These are phyloP conservation scores for Morella rubra DNA, from an alignment of 306 rosid species.

Conservation along the genomic window DNA sequence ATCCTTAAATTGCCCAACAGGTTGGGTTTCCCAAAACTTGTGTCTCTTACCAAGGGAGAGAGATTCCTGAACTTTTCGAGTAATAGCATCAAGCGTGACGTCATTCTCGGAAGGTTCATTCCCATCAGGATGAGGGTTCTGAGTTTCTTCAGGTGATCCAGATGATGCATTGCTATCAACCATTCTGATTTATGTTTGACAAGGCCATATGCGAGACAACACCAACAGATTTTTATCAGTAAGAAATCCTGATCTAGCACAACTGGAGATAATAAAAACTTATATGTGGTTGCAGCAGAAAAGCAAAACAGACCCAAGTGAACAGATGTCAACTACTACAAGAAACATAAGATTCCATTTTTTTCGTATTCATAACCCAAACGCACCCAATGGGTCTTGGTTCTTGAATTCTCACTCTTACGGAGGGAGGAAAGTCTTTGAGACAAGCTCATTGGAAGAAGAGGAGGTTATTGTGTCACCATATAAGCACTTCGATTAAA, in stretches of 20 bases:
- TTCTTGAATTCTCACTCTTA: not conserved
- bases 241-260: not conserved
- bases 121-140: slow-evolving; percentile 38
- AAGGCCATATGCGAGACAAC: not conserved
- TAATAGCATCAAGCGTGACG: slow-evolving; percentile 51
- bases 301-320: not conserved
- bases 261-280: not conserved
- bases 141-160: slow-evolving; percentile 42
- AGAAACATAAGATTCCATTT: not conserved
- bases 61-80: slow-evolving; percentile 59
- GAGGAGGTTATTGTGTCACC: no score
- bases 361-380: no score
- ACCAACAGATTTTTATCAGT: no score
- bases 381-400: not conserved
- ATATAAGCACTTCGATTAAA: no score
- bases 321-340: no score
- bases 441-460: not conserved
- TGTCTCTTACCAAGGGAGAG: slow-evolving; percentile 57
- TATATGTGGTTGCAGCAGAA: not conserved
- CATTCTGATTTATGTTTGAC: slow-evolving; percentile 20
- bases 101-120: slow-evolving; percentile 34
- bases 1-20: slow-evolving; percentile 83
- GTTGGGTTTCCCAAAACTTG: slow-evolving; percentile 74
- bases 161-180: slow-evolving; percentile 44
- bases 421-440: not conserved